Percentiles rank a stretch among this genome's conserved stretches.
Conservation (phyloP, 148 eudicot genomes). For the Rhododendron mucronatum region DNA sequence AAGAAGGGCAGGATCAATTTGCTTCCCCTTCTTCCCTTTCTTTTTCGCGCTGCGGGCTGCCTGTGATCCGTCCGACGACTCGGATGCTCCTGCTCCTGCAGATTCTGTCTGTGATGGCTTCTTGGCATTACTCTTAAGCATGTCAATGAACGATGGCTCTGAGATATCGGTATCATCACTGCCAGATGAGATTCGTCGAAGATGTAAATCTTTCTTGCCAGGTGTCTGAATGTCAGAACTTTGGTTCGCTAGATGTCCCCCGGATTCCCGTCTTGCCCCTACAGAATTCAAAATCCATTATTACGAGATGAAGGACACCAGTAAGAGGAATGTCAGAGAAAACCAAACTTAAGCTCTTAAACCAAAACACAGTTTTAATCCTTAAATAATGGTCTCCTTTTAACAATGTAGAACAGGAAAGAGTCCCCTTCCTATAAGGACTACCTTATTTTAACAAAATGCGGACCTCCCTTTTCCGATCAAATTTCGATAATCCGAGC, state of each 20-base stretch:
- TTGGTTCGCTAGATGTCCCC: conserved; percentile 30
- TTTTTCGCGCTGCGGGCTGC: conserved; percentile 61
- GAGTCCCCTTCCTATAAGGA: no score
- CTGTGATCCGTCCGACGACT: conserved; percentile 42
- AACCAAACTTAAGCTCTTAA: not conserved
- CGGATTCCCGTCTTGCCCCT: conserved; percentile 54
- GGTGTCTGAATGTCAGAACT: conserved; percentile 27
- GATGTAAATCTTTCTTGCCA: conserved; percentile 51
- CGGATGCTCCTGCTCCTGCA: conserved; percentile 18
- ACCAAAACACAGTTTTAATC: not conserved
- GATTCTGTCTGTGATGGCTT: conserved; percentile 56
- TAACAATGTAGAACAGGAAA: not conserved
- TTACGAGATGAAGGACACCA: not conserved
- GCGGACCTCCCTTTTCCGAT: no score
- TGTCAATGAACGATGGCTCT: conserved; percentile 81
- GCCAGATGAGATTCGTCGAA: conserved; percentile 61
- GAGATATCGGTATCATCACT: conserved; percentile 66
- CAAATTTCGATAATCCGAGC: no score
- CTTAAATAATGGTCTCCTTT: not conserved
- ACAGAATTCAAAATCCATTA: conserved; percentile 8
- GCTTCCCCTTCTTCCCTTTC: conserved; percentile 89
- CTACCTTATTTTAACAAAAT: no score
- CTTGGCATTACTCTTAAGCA: conserved; percentile 75
- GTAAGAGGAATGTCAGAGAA: not conserved
- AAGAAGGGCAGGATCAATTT: conserved; percentile 84